Conservation (phyloP, 805 yeast species). For the Wickerhamomyces canadensis region DNA sequence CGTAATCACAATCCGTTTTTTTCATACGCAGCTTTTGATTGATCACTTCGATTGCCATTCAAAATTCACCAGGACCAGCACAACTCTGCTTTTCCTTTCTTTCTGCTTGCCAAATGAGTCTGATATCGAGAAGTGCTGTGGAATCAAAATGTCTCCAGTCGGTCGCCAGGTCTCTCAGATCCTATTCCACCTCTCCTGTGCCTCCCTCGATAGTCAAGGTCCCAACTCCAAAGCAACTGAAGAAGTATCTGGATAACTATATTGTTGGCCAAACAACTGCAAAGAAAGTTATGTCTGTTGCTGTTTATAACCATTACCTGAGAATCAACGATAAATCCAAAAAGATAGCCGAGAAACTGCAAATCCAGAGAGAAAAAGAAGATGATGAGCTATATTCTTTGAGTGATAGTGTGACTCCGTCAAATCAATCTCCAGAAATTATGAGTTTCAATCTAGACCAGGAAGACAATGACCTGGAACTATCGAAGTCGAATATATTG, state of each 20-base stretch:
- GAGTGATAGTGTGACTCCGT: conserved; percentile 18
- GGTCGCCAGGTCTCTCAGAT: no score
- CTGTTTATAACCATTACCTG: conserved; percentile 53
- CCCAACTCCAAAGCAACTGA: conserved; percentile 44
- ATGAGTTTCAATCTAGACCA: conserved; percentile 20
- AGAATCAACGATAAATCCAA: conserved; percentile 38
- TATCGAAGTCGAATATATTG: conserved; percentile 51
- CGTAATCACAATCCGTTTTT: no score
- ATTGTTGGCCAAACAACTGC: conserved; percentile 53
- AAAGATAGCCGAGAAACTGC: conserved; percentile 24
- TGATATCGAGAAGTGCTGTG: no score
- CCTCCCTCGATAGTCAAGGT: conserved; percentile 21
- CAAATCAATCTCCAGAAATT: conserved; percentile 27
- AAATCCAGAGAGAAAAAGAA: conserved; percentile 22
- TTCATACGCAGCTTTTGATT: no score
- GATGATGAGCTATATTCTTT: conserved; percentile 24
- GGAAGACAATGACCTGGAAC: conserved; percentile 36
- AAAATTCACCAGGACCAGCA: no score
- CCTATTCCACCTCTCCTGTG: no score
- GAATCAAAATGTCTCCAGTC: no score
- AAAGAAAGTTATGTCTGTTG: conserved; percentile 54
- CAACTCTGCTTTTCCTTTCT: no score
- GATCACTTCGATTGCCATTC: no score
- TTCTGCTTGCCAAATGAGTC: no score
- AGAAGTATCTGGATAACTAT: conserved; percentile 41